phyloP scores from a whole-genome alignment of 2,329 filamentous ascomycete species.

The Leptodontidium sp. region DNA sequence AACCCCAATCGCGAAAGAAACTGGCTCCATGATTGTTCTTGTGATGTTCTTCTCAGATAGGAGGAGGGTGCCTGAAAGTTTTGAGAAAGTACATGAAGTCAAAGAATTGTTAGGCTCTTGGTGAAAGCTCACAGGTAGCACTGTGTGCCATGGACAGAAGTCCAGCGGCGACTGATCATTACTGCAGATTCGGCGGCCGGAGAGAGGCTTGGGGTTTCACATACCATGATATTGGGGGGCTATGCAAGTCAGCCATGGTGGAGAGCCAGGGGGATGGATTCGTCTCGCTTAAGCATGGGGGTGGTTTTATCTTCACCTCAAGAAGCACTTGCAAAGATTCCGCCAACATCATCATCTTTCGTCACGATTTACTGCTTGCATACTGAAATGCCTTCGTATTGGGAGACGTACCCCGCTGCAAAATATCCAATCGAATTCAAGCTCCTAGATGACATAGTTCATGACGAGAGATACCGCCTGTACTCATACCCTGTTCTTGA shows the following conservation, averaged over 20 bases:
- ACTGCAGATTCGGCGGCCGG: not conserved
- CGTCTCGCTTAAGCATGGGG: not conserved
- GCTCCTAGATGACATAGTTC: not conserved
- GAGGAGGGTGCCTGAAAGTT: no score
- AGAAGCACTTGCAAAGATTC: not conserved
- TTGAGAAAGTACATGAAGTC: no score
- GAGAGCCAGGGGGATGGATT: not conserved
- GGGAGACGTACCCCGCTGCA: not conserved
- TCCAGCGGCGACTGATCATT: not conserved
- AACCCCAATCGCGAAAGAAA: not conserved
- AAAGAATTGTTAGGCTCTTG: no score
- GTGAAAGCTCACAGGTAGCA: no score
- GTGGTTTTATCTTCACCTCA: not conserved
- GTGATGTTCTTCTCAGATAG: not conserved
- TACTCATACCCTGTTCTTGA: not conserved
- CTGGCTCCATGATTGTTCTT: not conserved
- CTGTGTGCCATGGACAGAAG: not conserved
- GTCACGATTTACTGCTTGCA: not conserved
- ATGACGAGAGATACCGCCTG: not conserved
- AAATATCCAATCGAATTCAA: not conserved
- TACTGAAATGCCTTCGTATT: not conserved
- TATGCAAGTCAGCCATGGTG: conserved; percentile 1
- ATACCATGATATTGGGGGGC: not conserved
- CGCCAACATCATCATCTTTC: not conserved
- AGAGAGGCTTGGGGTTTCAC: conserved; percentile 8